phyloP scores from a whole-genome alignment of 768 basidiomycete species.

The Suillus alpinus region DNA sequence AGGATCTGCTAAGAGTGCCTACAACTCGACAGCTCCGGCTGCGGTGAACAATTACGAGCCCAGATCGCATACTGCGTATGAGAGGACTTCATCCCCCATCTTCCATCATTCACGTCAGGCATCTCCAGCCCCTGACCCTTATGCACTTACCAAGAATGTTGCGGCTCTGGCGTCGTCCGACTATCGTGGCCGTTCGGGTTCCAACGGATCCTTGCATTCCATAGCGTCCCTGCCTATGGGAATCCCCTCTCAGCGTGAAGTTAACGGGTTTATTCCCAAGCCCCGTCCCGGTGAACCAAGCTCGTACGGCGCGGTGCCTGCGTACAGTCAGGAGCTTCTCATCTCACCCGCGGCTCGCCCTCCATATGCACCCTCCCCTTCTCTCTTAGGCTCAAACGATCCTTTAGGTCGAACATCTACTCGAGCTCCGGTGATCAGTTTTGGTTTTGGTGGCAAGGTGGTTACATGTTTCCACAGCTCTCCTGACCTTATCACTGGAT shows the following conservation, averaged over 20 bases:
- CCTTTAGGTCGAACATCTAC: slow-evolving; percentile 71
- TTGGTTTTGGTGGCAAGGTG: slow-evolving; percentile 92
- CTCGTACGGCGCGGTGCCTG: slow-evolving; percentile 15
- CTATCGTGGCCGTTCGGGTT: slow-evolving; percentile 39
- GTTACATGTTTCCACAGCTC: slow-evolving; percentile 85
- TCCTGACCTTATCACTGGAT: slow-evolving; percentile 63
- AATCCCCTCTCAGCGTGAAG: slow-evolving; percentile 21
- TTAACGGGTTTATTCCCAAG: slow-evolving; percentile 24
- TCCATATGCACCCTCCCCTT: slow-evolving; percentile 82
- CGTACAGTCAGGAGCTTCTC: slow-evolving; percentile 25
- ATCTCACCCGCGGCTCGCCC: slow-evolving; percentile 38
- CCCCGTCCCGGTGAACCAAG: slow-evolving; percentile 18
- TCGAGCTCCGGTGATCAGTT: slow-evolving; percentile 77
- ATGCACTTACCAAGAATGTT: slow-evolving; percentile 31
- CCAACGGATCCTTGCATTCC: slow-evolving; percentile 44
- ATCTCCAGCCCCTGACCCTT: slow-evolving; percentile 33
- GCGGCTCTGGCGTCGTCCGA: slow-evolving; percentile 15
- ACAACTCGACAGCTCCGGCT: slow-evolving; percentile 3
- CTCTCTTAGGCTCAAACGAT: slow-evolving; percentile 78
- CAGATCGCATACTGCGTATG: slow-evolving; percentile 15
- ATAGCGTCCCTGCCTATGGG: slow-evolving; percentile 20
- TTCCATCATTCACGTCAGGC: slow-evolving; percentile 17
- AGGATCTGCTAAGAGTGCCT: slow-evolving; percentile 7
- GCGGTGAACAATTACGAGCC: slow-evolving; percentile 17
- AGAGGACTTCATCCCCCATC: slow-evolving; percentile 31